Evolutionary conservation across 441 rosid species (phyloP), one percentile per base, ranked within the genome.

Genomic region (Brassica balearica): DNA sequence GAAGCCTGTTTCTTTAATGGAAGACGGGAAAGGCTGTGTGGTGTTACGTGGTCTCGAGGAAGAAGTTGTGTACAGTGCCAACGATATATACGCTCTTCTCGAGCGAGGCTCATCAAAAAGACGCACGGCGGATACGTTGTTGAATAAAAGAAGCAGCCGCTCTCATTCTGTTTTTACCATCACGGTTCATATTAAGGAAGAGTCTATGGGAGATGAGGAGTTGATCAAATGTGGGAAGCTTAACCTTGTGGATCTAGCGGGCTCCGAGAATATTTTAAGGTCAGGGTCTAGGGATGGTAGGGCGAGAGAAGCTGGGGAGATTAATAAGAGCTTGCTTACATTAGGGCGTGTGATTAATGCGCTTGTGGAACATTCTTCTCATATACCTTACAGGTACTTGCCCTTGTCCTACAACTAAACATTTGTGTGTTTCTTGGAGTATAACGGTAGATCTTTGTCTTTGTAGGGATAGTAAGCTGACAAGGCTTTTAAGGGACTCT

Each of bases 291-390:
- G 97, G 69, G 99, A 91, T 91, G 91, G 92, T 4, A 93, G 99
- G 38, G 99, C 97, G 70, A 89, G 96, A 86, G 97, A 95, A 87
- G 99, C 97, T 8, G 98, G 98, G 60, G 98, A 95, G 85, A 95
- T 95, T 46, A 95, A 91, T 81, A 95, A 95, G 87, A 95, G 99
- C 85, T 88, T 95, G 87, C 91, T 95, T 38, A 95, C 99, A 17
- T 78, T 95, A 34, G 98, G 98, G 25, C 93, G 99, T 73, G 98
- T 93, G 73, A 95, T 95, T 81, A 95, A 93, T 86, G 96, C 98
- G 32, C 95, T 93, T 76, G 99, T 89, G 75, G 99, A 95, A 78
- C 99, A 91, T 90, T 90, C 98, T 72, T 84, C 97, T 3, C 99
- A 93, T 82, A 82, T 93, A 86, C 99, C 99, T 61, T 95, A 95